Percentiles rank a stretch among this genome's conserved stretches.
Evolutionary conservation across 2,329 filamentous ascomycete species (phyloP).

Genomic region (Alternaria longipes): DNA sequence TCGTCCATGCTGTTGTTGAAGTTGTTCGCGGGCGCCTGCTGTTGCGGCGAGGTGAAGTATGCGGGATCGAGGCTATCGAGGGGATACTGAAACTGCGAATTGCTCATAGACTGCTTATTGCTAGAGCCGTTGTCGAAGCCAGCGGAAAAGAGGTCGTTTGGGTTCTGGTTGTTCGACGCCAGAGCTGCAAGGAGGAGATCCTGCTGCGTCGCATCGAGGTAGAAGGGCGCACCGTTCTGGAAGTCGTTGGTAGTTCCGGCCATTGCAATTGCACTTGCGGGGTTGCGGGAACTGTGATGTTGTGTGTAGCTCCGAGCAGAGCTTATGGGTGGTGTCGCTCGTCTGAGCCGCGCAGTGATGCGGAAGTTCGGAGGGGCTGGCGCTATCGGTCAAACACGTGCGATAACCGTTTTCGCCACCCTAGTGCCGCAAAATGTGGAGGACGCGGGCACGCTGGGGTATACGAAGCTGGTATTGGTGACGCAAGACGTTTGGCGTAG

Average conservation of each 20-base stretch:
- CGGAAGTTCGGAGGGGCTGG: slow-evolving; percentile 10
- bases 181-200: slow-evolving; percentile 59
- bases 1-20: slow-evolving; percentile 68
- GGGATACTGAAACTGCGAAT: slow-evolving; percentile 44
- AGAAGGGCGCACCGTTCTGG: slow-evolving; percentile 53
- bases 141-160: slow-evolving; percentile 40
- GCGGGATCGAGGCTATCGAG: slow-evolving; percentile 45
- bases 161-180: slow-evolving; percentile 55
- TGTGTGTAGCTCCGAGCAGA: background rate
- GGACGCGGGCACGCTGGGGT: slow-evolving; percentile 6
- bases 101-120: slow-evolving; percentile 28
- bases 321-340: slow-evolving; percentile 1
- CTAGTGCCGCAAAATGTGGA: slow-evolving; percentile 5
- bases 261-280: slow-evolving; percentile 35
- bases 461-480: slow-evolving; percentile 17
- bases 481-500: slow-evolving; percentile 19
- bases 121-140: slow-evolving; percentile 24
- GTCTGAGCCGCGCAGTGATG: slow-evolving; percentile 6
- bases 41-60: slow-evolving; percentile 52
- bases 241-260: slow-evolving; percentile 51
- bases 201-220: slow-evolving; percentile 59
- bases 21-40: slow-evolving; percentile 51
- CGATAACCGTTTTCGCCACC: slow-evolving; percentile 19
- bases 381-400: slow-evolving; percentile 13
- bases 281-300: background rate